Percentiles rank a stretch among this genome's conserved stretches.
Conservation (phyloP, 768 basidiomycete genomes). For the Serendipita indica region DNA sequence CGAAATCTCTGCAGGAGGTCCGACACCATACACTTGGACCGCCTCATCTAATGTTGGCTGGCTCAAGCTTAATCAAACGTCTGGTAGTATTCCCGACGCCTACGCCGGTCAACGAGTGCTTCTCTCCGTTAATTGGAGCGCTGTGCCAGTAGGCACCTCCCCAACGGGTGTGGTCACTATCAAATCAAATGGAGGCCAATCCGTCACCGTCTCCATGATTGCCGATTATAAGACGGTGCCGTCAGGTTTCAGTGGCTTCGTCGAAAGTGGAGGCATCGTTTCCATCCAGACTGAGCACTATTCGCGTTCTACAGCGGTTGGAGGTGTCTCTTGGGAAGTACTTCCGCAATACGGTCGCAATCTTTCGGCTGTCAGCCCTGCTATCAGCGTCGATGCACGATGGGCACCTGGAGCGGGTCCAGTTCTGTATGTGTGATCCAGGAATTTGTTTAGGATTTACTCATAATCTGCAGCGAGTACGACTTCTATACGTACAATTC, state of each 20-base stretch:
- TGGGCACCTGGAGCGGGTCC: conserved; percentile 49
- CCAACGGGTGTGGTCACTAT: conserved; percentile 1
- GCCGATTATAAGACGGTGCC: conserved; percentile 26
- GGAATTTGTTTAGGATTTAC: neutral
- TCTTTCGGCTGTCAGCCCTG: conserved; percentile 43
- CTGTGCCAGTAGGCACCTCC: conserved; percentile 16
- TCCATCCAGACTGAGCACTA: conserved; percentile 54
- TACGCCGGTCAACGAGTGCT: conserved; percentile 40
- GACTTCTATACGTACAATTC: conserved; percentile 46
- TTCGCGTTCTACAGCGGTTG: conserved; percentile 32
- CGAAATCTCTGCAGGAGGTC: conserved; percentile 48
- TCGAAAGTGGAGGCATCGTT: conserved; percentile 47
- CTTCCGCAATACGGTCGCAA: conserved; percentile 47
- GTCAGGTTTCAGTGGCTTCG: conserved; percentile 39
- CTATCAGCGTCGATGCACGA: conserved; percentile 35
- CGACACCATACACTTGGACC: conserved; percentile 40
- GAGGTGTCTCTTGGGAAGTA: conserved; percentile 42
- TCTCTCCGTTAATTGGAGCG: conserved; percentile 43
- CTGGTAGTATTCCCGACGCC: conserved; percentile 35
- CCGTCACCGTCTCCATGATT: conserved; percentile 19
- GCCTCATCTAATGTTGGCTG: conserved; percentile 36
- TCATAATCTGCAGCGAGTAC: conserved; percentile 33
- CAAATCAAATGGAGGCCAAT: conserved; percentile 25
- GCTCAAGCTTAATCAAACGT: conserved; percentile 33
- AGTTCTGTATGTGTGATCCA: conserved; percentile 31